Evolutionary conservation across 768 basidiomycete genomes (phyloP).

Genomic region (Collybia sp.): DNA sequence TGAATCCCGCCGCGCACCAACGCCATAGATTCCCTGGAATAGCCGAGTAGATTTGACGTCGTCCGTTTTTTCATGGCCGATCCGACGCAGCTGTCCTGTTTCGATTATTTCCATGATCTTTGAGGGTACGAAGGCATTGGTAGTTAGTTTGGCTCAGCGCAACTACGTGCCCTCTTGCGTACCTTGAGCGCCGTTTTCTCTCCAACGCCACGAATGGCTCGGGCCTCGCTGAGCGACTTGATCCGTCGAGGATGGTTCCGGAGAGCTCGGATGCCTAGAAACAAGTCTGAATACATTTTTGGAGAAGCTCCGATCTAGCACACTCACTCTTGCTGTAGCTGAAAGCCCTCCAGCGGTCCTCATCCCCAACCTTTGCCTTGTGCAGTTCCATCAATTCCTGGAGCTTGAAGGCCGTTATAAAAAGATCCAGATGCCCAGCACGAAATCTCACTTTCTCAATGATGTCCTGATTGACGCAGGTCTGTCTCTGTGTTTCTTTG

Average conservation of each 20-base stretch:
- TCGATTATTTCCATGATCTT: slow-evolving; percentile 81
- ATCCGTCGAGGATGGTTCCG: slow-evolving; percentile 55
- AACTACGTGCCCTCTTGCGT: background rate
- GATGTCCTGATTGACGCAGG: slow-evolving; percentile 65
- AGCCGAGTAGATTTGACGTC: slow-evolving; percentile 50
- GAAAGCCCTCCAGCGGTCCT: slow-evolving; percentile 65
- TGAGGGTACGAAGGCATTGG: background rate
- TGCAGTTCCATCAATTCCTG: slow-evolving; percentile 64
- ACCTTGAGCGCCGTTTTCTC: slow-evolving; percentile 76
- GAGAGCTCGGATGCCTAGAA: slow-evolving; percentile 56
- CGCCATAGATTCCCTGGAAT: slow-evolving; percentile 84
- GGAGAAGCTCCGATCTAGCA: background rate
- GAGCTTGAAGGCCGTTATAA: slow-evolving; percentile 36
- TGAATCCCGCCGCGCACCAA: slow-evolving; percentile 49
- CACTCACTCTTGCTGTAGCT: slow-evolving; percentile 61
- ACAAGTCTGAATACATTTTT: background rate
- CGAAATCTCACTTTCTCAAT: slow-evolving; percentile 54
- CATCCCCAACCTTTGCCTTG: slow-evolving; percentile 49
- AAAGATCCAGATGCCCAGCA: background rate
- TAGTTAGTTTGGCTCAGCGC: background rate
- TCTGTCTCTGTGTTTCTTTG: slow-evolving; percentile 25
- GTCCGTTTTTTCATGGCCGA: slow-evolving; percentile 61
- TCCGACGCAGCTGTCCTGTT: slow-evolving; percentile 68
- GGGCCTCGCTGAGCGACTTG: slow-evolving; percentile 53
- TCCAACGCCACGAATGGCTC: slow-evolving; percentile 56